Base-by-base conservation (phyloP, 306 rosid species). In the Aeschynomene evenia region DNA sequence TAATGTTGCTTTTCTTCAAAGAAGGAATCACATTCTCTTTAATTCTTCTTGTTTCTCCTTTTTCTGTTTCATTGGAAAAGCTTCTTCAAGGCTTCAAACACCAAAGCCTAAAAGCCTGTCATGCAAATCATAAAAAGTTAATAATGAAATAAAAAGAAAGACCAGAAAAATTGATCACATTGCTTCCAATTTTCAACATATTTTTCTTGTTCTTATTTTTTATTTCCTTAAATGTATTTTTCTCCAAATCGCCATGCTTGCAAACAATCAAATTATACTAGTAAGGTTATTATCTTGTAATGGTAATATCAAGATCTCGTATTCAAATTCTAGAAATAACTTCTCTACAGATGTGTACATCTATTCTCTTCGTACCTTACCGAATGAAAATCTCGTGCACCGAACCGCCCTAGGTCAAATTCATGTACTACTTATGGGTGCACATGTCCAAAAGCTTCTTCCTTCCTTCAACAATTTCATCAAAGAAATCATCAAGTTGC, bases 381-480 rank as follows among this genome's bases (percentile, higher is more conserved):
- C n/a, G n/a, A n/a, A n/a, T n/a, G n/a, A n/a, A n/a, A n/a, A n/a
- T n/a, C n/a, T n/a, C n/a, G n/a, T n/a, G n/a, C n/a, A n/a, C n/a
- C n/a, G n/a, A n/a, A n/a, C n/a, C n/a, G n/a, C n/a, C n/a, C n/a
- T n/a, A n/a, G n/a, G n/a, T n/a, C n/a, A n/a, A n/a, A 39, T 31
- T 7, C 15, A 28, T 28, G 5, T 58, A 66, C 85, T 85, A 88
- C 28, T 79, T 81, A 37, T 72, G 75, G 63, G 79, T 81, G 71
- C 90, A 85, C 81, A 88, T 79, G 67, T 88, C 88, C 82, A 85
- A 81, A 77, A 88, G 86, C 80, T 73, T 84, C 82, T 88, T 84
- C 80, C 95, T 88, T 60, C 85, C 88, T 28, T 85, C 86, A 9
- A 85, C 95, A 62, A 88, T 88, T 69, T 85, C 95, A 82, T 88